Percentiles rank a stretch among this genome's conserved stretches.
These are phyloP conservation scores for Talaromyces sp. DNA, from an alignment of 2,329 filamentous ascomycete species.

Conservation along the genomic window DNA sequence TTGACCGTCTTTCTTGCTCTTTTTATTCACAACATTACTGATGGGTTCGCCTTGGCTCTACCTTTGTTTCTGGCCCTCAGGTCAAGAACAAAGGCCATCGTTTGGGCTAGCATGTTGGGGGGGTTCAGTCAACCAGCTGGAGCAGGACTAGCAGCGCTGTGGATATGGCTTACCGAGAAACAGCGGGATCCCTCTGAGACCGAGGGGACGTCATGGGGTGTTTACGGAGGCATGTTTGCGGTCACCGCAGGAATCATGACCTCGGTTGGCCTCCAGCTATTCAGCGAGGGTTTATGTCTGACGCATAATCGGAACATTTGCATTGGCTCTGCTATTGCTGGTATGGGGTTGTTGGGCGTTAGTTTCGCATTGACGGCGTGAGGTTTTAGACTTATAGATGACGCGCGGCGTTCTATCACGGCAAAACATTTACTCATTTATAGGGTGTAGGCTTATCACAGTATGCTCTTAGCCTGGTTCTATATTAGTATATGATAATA, in stretches of 20 bases:
- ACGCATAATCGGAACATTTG: conserved; percentile 46
- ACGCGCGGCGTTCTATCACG: not conserved
- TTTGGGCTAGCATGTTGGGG: conserved; percentile 77
- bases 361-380: conserved; percentile 76
- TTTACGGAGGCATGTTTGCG: conserved; percentile 67
- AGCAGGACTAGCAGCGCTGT: conserved; percentile 74
- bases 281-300: conserved; percentile 76
- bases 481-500: conserved; percentile 4
- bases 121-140: conserved; percentile 84
- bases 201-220: conserved; percentile 46
- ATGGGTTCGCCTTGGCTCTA: conserved; percentile 90
- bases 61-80: conserved; percentile 87
- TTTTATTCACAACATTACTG: conserved; percentile 96
- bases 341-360: conserved; percentile 81
- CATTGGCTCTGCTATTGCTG: conserved; percentile 34
- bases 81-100: conserved; percentile 73
- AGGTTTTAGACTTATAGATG: conserved; percentile 5
- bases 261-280: conserved; percentile 82
- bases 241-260: conserved; percentile 92
- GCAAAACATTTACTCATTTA: not conserved
- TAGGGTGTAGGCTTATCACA: not conserved
- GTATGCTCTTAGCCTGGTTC: not conserved
- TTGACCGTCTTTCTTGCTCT: conserved; percentile 91
- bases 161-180: conserved; percentile 68
- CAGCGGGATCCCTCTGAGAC: conserved; percentile 29